These are phyloP conservation scores for Trichoderma hamatum DNA, from an alignment of 2,329 filamentous ascomycete genomes.

Conservation along the genomic window DNA sequence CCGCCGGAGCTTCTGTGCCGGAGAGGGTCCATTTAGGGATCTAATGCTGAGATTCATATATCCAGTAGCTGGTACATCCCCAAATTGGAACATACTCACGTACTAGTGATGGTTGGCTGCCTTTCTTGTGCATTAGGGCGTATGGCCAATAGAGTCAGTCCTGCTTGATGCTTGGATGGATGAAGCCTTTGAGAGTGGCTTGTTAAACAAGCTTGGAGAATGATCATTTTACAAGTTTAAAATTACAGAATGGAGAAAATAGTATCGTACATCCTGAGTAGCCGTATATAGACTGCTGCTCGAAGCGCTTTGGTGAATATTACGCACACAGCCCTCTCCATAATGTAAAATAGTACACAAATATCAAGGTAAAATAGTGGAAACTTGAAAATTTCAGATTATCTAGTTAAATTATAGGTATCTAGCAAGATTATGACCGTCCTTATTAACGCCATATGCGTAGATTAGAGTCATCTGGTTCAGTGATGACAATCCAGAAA, in stretches of 20 bases:
- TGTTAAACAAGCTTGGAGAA: not conserved
- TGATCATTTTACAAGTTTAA: not conserved
- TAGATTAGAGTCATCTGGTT: no score
- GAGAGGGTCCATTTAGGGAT: not conserved
- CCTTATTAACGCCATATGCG: no score
- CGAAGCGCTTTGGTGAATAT: not conserved
- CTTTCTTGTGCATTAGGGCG: not conserved
- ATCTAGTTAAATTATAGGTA: not conserved
- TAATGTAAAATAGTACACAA: not conserved
- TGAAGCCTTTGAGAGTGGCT: not conserved
- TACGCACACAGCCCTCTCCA: not conserved
- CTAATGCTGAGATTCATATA: not conserved
- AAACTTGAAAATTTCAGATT: not conserved
- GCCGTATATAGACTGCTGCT: not conserved
- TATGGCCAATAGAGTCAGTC: not conserved
- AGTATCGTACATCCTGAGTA: not conserved
- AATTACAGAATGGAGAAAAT: not conserved
- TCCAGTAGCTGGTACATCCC: not conserved
- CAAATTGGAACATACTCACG: not conserved
- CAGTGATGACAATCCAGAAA: not conserved
- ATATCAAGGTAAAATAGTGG: not conserved
- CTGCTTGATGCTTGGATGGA: not conserved
- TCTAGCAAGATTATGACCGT: not conserved
- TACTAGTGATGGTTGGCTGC: not conserved
- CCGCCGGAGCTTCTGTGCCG: slow-evolving; percentile 5